Evolutionary conservation across 192 early-diverging fungal genomes (phyloP), one percentile per base, ranked within the genome.

Genomic region (Backusella liffmaniae): DNA sequence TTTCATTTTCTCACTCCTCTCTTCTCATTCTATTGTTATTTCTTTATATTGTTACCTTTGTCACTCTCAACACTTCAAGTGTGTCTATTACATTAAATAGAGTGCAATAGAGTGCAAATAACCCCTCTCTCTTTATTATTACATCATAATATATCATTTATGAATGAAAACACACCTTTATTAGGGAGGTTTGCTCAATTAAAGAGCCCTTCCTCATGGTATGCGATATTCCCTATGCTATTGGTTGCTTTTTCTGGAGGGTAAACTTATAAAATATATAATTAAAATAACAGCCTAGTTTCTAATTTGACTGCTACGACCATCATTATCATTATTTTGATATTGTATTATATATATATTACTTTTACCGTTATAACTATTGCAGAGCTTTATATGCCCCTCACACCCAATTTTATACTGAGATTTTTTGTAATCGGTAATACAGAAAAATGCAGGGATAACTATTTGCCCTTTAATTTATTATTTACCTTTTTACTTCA

Each of bases 401-500:
- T 34, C 51, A 62, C 4, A 15, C 74, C 10, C 78, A 83, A 71
- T 76, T 83, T 35, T 79, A 74, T 41, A 83, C 82, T n/a, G 74
- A 83, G 51, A 73, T 83, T 8, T 79, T 79, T 56, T 83, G 82
- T 51, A 66, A 73, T 39, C 73, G 73, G 81, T 78, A 76, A 39
- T 73, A 73, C 65, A 67, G 46, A 44, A 73, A 69, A 23, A 56
- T n/a, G 13, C n/a, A 56, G 37, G 39, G 21, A 37, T 37, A 53
- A 51, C 42, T 0, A 37, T 44, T 76, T 36, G 13, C 34, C 23
- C 26, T 21, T 21, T 36, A 15, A 67, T 10, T 72, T 21, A n/a
- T 26, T 44, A 30, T 66, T 69, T 69, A 72, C 42, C 10, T 30
- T 32, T 32, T 23, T 10, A 23, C 1, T 8, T 44, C 13, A 44